Percentiles rank a stretch among this genome's conserved stretches.
These are phyloP conservation scores for Diaporthe humulicola DNA, from an alignment of 2,329 filamentous ascomycete species.

Conservation along the genomic window DNA sequence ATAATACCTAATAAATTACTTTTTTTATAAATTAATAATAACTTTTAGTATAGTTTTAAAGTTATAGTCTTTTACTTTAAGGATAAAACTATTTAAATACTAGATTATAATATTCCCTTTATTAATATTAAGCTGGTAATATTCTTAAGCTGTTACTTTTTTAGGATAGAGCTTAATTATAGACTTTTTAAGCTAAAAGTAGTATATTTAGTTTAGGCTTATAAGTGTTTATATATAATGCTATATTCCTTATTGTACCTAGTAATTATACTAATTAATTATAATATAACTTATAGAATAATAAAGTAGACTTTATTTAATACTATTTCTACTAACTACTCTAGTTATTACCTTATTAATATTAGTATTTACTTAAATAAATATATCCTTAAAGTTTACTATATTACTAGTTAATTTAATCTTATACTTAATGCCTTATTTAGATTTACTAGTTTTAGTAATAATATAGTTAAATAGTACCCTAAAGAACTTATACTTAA, in stretches of 20 bases:
- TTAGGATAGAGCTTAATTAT: neutral
- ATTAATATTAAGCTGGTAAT: neutral
- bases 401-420: neutral
- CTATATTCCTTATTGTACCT: too few species aligned
- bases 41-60: neutral
- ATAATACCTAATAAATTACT: neutral
- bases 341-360: too few species aligned
- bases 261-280: too few species aligned
- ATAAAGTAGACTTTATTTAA: neutral
- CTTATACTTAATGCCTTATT: too few species aligned
- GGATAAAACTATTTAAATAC: neutral
- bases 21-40: neutral
- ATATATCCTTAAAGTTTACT: neutral
- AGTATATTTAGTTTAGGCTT: neutral
- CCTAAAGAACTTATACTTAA: too few species aligned
- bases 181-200: neutral
- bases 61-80: slow-evolving; percentile 10
- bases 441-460: too few species aligned
- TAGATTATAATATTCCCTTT: neutral
- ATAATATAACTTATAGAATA: too few species aligned
- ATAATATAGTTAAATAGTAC: too few species aligned
- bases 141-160: neutral
- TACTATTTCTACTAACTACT: neutral
- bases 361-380: too few species aligned
- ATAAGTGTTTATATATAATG: neutral